Percentiles rank a stretch among this genome's conserved stretches.
Conservation (phyloP, 2,329 filamentous ascomycete species). For the Trichophyton mentagrophytes region DNA sequence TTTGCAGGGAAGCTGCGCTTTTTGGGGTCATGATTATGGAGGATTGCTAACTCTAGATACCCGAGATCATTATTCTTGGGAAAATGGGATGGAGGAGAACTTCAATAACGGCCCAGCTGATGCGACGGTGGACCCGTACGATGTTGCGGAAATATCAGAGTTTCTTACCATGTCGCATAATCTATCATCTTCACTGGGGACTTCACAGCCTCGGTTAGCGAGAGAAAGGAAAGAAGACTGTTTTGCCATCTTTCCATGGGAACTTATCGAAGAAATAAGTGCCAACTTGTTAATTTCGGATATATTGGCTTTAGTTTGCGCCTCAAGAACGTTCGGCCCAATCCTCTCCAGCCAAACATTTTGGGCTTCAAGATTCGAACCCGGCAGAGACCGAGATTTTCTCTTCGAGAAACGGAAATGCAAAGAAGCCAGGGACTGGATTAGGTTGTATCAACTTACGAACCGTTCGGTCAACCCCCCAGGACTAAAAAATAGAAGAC, state of each 20-base stretch:
- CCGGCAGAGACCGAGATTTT: neutral
- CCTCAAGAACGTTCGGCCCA: neutral
- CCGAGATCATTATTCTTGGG: neutral
- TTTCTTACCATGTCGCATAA: neutral
- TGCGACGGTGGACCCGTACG: neutral
- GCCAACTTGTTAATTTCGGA: neutral
- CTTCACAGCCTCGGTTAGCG: too few relatives aligned
- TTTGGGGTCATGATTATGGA: neutral
- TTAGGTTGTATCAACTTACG: neutral
- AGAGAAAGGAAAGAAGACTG: too few relatives aligned
- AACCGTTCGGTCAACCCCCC: neutral
- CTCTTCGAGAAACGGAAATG: neutral
- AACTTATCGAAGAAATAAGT: neutral
- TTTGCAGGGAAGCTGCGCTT: neutral
- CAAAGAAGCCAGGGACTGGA: neutral
- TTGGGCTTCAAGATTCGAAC: conserved; percentile 1
- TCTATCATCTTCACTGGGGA: too few relatives aligned
- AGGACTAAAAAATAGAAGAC: neutral
- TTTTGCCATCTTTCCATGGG: neutral
- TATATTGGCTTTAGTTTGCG: neutral
- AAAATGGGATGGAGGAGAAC: neutral
- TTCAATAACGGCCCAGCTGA: neutral
- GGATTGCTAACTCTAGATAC: neutral
- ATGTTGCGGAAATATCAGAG: neutral
- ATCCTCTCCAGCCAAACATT: conserved; percentile 1